These are phyloP conservation scores for Sistotremastrum suecicum DNA, from an alignment of 768 basidiomycete genomes.

Conservation along the genomic window DNA sequence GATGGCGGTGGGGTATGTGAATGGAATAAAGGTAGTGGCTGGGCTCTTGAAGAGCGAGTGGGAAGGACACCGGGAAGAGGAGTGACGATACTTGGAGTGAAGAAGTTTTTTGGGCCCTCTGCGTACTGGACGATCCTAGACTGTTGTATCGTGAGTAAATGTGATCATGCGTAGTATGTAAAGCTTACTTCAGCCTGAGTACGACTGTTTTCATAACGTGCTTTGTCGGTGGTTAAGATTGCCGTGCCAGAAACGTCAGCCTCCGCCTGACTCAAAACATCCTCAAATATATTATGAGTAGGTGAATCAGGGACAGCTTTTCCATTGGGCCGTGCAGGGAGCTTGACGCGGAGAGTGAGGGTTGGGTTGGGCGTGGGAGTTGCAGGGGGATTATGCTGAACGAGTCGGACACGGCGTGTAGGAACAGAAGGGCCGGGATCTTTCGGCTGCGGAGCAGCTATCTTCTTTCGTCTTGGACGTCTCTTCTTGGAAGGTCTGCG, in stretches of 20 bases:
- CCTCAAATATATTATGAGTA: constrained; percentile 65
- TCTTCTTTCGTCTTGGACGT: too few species aligned
- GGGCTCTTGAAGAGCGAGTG: constrained; percentile 44
- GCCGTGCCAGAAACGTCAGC: constrained; percentile 59
- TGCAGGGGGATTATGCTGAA: not conserved
- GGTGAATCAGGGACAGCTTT: constrained; percentile 46
- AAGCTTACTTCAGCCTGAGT: constrained; percentile 56
- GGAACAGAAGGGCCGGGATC: too few species aligned
- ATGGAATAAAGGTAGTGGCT: constrained; percentile 22
- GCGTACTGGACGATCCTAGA: constrained; percentile 28
- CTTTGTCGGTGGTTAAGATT: constrained; percentile 46
- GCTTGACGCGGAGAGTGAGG: constrained; percentile 29
- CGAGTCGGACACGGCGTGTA: too few species aligned
- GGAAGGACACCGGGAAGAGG: constrained; percentile 30
- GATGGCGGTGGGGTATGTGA: constrained; percentile 6
- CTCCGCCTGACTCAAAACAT: constrained; percentile 53
- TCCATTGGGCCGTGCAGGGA: constrained; percentile 44
- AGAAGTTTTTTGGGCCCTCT: constrained; percentile 13
- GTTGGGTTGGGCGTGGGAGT: constrained; percentile 12
- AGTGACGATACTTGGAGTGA: constrained; percentile 18
- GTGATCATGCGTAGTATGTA: constrained; percentile 6
- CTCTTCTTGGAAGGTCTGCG: too few species aligned
- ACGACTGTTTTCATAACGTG: constrained; percentile 60
- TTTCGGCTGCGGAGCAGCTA: too few species aligned
- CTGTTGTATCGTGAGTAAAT: constrained; percentile 16